phyloP scores from a whole-genome alignment of 768 basidiomycete species.

The Dictyophora rubrovolvata region DNA sequence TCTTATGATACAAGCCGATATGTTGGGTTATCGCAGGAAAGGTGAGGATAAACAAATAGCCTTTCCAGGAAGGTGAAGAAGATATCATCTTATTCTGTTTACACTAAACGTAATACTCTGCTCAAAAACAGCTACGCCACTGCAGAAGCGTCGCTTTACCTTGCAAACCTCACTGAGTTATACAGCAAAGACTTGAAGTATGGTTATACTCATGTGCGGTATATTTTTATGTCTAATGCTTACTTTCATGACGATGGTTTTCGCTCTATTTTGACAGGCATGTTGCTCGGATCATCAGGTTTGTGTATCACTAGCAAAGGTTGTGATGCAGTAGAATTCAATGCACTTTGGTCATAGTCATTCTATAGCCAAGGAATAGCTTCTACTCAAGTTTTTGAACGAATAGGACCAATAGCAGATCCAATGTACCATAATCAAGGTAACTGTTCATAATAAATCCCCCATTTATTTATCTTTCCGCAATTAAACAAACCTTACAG shows the following conservation, averaged over 20 bases:
- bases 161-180: slow-evolving; percentile 63
- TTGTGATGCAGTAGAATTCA: not conserved
- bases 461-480: not conserved
- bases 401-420: slow-evolving; percentile 75
- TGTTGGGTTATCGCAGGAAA: slow-evolving; percentile 76
- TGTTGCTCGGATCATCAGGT: slow-evolving; percentile 93
- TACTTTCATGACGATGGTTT: not conserved
- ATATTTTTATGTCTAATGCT: not conserved
- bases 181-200: slow-evolving; percentile 74
- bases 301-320: slow-evolving; percentile 10
- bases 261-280: slow-evolving; percentile 31
- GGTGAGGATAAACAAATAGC: slow-evolving; percentile 78
- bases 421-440: slow-evolving; percentile 86
- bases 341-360: slow-evolving; percentile 32
- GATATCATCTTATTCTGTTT: not conserved
- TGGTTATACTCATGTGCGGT: slow-evolving; percentile 49
- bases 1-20: slow-evolving; percentile 85
- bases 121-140: slow-evolving; percentile 57
- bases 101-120: not conserved
- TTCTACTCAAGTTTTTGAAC: slow-evolving; percentile 80
- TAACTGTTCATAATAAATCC: slow-evolving; percentile 20
- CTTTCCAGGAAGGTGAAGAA: slow-evolving; percentile 57
- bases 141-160: slow-evolving; percentile 61
- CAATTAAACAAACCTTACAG: slow-evolving; percentile 21
- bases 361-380: slow-evolving; percentile 80